Evolutionary conservation across 352 stramenopile genomes (phyloP).

Genomic region (Pythium sp.): DNA sequence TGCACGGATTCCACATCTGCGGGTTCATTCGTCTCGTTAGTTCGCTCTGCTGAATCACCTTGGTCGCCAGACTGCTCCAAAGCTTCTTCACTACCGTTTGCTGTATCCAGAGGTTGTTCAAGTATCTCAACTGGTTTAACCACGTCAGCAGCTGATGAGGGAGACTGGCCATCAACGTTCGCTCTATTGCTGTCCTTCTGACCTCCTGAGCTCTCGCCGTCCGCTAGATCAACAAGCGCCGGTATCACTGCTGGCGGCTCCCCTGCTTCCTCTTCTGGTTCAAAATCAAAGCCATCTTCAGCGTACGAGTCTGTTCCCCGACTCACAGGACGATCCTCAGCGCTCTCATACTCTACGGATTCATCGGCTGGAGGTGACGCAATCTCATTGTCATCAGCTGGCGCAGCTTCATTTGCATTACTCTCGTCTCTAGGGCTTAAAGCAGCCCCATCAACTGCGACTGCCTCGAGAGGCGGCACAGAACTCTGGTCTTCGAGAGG

Average conservation of each 20-base stretch:
- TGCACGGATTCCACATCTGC: neutral
- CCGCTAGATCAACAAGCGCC: neutral
- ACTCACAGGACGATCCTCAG: conserved; percentile 10
- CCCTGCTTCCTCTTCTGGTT: conserved; percentile 2
- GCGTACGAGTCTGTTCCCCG: conserved; percentile 16
- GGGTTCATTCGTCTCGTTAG: neutral
- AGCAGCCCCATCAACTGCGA: neutral
- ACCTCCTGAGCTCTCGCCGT: neutral
- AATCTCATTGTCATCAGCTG: neutral
- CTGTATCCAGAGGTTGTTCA: neutral
- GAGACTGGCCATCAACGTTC: neutral
- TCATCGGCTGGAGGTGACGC: neutral
- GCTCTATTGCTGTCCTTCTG: neutral
- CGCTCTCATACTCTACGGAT: neutral
- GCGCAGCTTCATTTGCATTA: neutral
- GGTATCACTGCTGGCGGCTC: neutral
- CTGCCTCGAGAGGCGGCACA: no score
- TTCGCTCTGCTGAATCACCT: neutral
- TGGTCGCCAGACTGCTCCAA: neutral
- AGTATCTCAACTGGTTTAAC: neutral
- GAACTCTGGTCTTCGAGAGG: neutral
- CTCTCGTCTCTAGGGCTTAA: neutral
- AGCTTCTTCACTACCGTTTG: neutral
- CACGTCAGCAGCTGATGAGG: neutral
- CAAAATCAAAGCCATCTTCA: conserved; percentile 16